Evolutionary conservation across 169 alveolate genomes (phyloP), one percentile per base, ranked within the genome.

Genomic region (Perkinsus olseni): DNA sequence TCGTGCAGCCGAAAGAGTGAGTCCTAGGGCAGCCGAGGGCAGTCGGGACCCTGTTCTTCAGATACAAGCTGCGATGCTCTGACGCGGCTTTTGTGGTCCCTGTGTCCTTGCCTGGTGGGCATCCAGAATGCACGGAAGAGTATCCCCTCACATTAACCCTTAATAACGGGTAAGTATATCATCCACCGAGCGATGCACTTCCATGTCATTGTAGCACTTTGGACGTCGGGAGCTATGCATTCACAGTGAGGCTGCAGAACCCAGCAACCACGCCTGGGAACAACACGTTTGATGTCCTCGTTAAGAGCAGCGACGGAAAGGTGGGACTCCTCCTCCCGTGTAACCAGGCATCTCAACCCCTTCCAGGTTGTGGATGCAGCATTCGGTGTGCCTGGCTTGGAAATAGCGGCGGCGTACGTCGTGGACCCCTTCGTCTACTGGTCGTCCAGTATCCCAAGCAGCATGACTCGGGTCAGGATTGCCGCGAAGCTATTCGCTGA

Each of bases 291-390:
- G 62, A 45, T 45, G 62, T 45, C 24, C 62, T 45, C 62, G 62
- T 45, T 6, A 45, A 45, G 17, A 45, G 62, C 62, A 45, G 62
- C 92, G 13, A 48, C 31, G 62, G 92, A 50, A 38, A 39, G 38
- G 92, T 38, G 38, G 74, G 38, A 91, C 38, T 91, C 38, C 50
- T 91, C 40, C 4, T 1, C 36, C 37, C 24, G n/a, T 45, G 62
- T 37, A 37, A 38, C 31, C 92, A 91, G 24, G 74, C 38, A 37
- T 17, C 62, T 45, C 24, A 38, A 38, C 74, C 17, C 28, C 36
- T 36, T 39, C n/a, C 24, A 38, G 13, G 92, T 91, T 39, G 37
- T 91, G 74, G 92, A 91, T 34, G 92, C 92, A n/a, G 92, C 92
- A 38, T 91, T 38, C 17, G 92, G 40, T 6, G 40, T 91, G 3